These are phyloP conservation scores for Akebia trifoliata DNA, from an alignment of 164 flowering plant genomes.

Conservation along the genomic window DNA sequence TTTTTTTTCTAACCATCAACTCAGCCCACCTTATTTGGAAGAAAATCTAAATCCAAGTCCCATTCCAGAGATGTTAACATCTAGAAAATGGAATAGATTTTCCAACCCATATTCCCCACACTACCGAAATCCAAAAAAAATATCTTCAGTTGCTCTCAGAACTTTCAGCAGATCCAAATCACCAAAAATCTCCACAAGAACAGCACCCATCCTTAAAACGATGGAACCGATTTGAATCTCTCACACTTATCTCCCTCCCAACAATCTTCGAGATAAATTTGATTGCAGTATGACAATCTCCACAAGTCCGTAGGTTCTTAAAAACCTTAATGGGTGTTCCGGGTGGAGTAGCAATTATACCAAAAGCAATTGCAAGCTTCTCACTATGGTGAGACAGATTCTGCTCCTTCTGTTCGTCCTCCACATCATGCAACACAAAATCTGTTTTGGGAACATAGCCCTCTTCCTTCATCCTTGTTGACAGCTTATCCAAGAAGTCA, in stretches of 20 bases:
- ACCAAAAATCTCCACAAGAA: constrained; percentile 34
- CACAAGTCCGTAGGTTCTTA: constrained; percentile 33
- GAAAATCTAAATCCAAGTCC: too few relatives aligned
- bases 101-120: too few relatives aligned
- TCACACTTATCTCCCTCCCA: constrained; percentile 25
- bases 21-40: too few relatives aligned
- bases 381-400: constrained; percentile 31
- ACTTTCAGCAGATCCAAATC: too few relatives aligned
- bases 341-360: constrained; percentile 29
- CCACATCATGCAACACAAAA: constrained; percentile 31
- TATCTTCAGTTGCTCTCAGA: too few relatives aligned
- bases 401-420: constrained; percentile 35
- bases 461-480: constrained; percentile 31
- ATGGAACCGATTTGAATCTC: constrained; percentile 32
- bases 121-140: too few relatives aligned
- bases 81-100: too few relatives aligned
- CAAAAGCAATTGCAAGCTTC: constrained; percentile 37
- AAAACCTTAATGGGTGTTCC: constrained; percentile 29
- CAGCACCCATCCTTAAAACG: constrained; percentile 28
- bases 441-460: constrained; percentile 35
- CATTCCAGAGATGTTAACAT: too few relatives aligned
- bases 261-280: constrained; percentile 26
- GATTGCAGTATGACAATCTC: constrained; percentile 30
- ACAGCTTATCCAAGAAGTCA: constrained; percentile 20
- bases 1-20: too few relatives aligned